Conservation (phyloP, 2,329 filamentous ascomycete species). For the Aquanectria penicillioides region DNA sequence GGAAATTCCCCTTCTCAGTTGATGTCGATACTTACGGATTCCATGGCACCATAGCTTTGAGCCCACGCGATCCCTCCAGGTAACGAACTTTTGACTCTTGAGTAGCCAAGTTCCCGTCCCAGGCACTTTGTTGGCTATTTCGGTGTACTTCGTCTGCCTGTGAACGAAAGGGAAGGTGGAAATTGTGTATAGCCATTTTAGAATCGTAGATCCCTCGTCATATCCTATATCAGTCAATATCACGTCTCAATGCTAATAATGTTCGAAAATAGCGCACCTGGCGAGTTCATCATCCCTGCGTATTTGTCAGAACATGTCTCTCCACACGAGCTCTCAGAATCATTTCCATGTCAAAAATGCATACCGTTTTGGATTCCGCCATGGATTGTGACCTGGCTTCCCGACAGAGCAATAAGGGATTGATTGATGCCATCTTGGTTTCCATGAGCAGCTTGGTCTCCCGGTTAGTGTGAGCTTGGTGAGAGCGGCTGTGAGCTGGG, state of each 20-base stretch:
- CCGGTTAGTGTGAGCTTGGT: neutral
- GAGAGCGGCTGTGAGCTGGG: neutral
- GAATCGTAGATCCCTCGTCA: neutral
- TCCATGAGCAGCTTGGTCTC: neutral
- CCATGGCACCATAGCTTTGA: neutral
- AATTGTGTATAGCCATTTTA: neutral
- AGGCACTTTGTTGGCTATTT: neutral
- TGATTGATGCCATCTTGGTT: slow-evolving; percentile 1
- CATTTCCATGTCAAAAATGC: too few relatives aligned
- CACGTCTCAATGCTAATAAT: too few relatives aligned
- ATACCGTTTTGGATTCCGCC: neutral
- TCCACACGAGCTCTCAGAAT: neutral
- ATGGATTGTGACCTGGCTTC: neutral
- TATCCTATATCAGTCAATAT: neutral
- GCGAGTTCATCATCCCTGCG: neutral
- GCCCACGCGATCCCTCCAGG: neutral
- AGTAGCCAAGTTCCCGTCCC: neutral
- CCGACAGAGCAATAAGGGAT: neutral
- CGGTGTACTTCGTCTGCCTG: neutral
- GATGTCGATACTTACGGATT: neutral
- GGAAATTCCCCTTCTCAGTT: neutral
- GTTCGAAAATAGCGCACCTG: too few relatives aligned
- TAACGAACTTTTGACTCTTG: neutral
- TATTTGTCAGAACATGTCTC: neutral
- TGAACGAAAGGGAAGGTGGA: neutral